Percentiles rank a stretch among this genome's conserved stretches.
Evolutionary conservation across 129 eudicot genomes (phyloP).

Genomic region (Chrysanthemum seticuspe): DNA sequence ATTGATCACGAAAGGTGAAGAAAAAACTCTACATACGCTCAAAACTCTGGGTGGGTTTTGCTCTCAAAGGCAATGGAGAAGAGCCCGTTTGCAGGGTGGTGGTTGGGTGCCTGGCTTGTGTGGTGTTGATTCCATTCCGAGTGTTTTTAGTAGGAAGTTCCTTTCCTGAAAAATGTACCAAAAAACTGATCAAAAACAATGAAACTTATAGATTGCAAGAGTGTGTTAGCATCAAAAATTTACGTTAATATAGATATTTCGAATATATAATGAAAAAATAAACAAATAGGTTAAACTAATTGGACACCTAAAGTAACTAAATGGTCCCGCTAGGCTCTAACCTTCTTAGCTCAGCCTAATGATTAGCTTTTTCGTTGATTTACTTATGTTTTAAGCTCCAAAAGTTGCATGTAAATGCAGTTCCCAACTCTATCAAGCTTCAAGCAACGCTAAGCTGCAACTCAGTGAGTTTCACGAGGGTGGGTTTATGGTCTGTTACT

Average conservation of each 20-base stretch:
- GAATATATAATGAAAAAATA: neutral
- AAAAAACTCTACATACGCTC: slow-evolving; percentile 34
- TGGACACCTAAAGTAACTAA: neutral
- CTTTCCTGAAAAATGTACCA: slow-evolving; percentile 67
- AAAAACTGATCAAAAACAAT: neutral
- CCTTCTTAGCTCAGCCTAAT: neutral
- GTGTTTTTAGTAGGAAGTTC: slow-evolving; percentile 84
- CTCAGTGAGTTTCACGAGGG: no score
- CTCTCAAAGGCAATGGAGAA: slow-evolving; percentile 86
- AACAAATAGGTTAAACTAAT: neutral
- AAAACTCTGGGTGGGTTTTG: slow-evolving; percentile 29
- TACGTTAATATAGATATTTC: neutral
- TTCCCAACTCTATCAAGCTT: no score
- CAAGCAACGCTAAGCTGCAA: no score
- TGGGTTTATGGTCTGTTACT: no score
- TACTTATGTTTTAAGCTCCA: no score
- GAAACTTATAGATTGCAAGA: neutral
- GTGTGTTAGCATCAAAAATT: neutral
- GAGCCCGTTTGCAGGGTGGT: slow-evolving; percentile 94
- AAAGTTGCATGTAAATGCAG: no score
- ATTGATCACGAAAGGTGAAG: neutral
- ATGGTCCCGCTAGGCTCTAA: neutral
- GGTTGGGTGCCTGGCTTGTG: slow-evolving; percentile 51
- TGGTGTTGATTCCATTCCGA: slow-evolving; percentile 75
- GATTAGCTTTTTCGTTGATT: no score